phyloP scores from a whole-genome alignment of 1,139 yeast species.

The Diutina neorugosa region DNA sequence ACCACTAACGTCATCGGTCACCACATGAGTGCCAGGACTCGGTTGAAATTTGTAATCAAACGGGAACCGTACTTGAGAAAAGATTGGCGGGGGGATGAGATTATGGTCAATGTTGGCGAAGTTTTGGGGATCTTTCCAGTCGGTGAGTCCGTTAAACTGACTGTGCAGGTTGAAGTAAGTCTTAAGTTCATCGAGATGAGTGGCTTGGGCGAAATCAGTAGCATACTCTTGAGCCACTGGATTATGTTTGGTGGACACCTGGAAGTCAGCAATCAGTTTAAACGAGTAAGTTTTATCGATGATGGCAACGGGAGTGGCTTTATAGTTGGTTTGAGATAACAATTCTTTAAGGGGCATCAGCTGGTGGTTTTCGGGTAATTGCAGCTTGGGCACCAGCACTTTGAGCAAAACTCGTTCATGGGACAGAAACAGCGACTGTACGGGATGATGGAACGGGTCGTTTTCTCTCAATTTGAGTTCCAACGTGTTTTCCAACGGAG shows the following conservation, averaged over 20 bases:
- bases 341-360: conserved; percentile 35
- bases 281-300: conserved; percentile 65
- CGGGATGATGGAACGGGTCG: conserved; percentile 76
- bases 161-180: conserved; percentile 26
- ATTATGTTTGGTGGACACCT: conserved; percentile 51
- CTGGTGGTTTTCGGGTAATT: conserved; percentile 29
- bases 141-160: conserved; percentile 17
- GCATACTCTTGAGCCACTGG: conserved; percentile 27
- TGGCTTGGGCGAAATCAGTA: conserved; percentile 13
- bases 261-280: conserved; percentile 84
- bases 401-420: conserved; percentile 60
- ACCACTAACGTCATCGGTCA: conserved; percentile 49
- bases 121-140: conserved; percentile 7
- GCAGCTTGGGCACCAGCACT: conserved; percentile 52
- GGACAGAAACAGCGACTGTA: conserved; percentile 38
- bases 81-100: conserved; percentile 78
- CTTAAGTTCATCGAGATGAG: conserved; percentile 26
- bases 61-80: conserved; percentile 67
- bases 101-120: conserved; percentile 41
- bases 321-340: conserved; percentile 17
- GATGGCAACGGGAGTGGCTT: conserved; percentile 52
- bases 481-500: conserved; percentile 17
- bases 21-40: conserved; percentile 40
- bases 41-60: conserved; percentile 42
- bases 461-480: conserved; percentile 49